These are phyloP conservation scores for Pecoramyces ruminantium DNA, from an alignment of 192 early-diverging fungal species.

Conservation along the genomic window DNA sequence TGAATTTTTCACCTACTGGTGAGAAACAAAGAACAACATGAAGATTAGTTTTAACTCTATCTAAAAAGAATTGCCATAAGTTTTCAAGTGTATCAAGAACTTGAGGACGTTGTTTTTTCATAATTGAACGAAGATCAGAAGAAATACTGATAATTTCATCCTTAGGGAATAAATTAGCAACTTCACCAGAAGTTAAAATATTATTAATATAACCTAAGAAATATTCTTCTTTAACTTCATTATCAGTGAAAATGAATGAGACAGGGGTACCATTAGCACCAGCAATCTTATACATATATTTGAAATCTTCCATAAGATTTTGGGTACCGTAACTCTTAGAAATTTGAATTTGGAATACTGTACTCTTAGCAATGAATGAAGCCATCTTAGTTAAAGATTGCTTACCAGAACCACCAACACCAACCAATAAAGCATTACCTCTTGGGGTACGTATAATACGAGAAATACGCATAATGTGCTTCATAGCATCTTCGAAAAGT, in stretches of 20 bases:
- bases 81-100: constrained; percentile 45
- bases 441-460: constrained; percentile 40
- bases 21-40: constrained; percentile 50
- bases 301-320: constrained; percentile 52
- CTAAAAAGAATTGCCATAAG: constrained; percentile 51
- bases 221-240: constrained; percentile 44
- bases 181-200: constrained; percentile 46
- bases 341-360: constrained; percentile 45
- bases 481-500: constrained; percentile 50
- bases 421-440: constrained; percentile 39
- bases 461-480: constrained; percentile 42
- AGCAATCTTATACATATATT: constrained; percentile 47
- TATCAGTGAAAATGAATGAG: constrained; percentile 49
- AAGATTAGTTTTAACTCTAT: constrained; percentile 43
- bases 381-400: constrained; percentile 43
- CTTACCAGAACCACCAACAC: constrained; percentile 50
- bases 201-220: constrained; percentile 50
- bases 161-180: constrained; percentile 44
- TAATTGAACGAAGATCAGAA: constrained; percentile 26
- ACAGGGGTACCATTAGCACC: constrained; percentile 36
- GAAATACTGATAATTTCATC: constrained; percentile 40
- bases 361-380: constrained; percentile 42
- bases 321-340: constrained; percentile 34
- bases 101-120: constrained; percentile 37
- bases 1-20: constrained; percentile 46